Conservation (phyloP, 352 stramenopile species). For the Lagenidium sp. region DNA sequence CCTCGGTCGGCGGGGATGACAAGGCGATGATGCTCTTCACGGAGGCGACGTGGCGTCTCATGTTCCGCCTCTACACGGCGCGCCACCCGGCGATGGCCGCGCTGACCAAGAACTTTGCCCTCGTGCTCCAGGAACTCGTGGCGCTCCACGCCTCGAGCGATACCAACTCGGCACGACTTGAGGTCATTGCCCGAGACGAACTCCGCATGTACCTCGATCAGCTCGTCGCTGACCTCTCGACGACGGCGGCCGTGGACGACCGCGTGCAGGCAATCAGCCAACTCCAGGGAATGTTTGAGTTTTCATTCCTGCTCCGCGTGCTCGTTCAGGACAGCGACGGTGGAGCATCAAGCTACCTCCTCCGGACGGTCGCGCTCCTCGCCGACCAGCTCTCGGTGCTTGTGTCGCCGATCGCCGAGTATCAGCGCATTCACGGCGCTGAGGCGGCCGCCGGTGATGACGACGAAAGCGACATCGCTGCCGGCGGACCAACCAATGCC, state of each 20-base stretch:
- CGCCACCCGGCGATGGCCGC: conserved; percentile 10
- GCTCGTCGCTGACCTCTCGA: too few relatives aligned
- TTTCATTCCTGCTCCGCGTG: conserved; percentile 38
- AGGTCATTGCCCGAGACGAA: conserved; percentile 27
- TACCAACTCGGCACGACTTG: background rate
- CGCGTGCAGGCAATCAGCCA: conserved; percentile 33
- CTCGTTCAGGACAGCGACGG: conserved; percentile 19
- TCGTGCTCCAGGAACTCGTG: conserved; percentile 19
- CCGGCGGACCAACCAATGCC: conserved; percentile 38
- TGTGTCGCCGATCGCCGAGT: conserved; percentile 36
- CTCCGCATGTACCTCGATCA: conserved; percentile 25
- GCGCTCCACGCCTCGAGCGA: background rate
- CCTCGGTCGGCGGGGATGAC: conserved; percentile 6
- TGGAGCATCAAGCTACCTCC: background rate
- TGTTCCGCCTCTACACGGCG: conserved; percentile 53
- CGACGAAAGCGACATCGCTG: conserved; percentile 1
- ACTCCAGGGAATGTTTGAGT: conserved; percentile 51
- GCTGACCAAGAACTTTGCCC: conserved; percentile 59
- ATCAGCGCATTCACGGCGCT: conserved; percentile 11
- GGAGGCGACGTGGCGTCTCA: conserved; percentile 31
- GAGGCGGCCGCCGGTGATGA: conserved; percentile 2
- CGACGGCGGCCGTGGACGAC: conserved; percentile 19
- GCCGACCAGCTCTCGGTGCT: conserved; percentile 17
- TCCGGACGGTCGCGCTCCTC: conserved; percentile 15
- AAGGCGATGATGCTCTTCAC: conserved; percentile 15